Conservation (phyloP, 352 stramenopile genomes). For the Phytophthora hibernalis region DNA sequence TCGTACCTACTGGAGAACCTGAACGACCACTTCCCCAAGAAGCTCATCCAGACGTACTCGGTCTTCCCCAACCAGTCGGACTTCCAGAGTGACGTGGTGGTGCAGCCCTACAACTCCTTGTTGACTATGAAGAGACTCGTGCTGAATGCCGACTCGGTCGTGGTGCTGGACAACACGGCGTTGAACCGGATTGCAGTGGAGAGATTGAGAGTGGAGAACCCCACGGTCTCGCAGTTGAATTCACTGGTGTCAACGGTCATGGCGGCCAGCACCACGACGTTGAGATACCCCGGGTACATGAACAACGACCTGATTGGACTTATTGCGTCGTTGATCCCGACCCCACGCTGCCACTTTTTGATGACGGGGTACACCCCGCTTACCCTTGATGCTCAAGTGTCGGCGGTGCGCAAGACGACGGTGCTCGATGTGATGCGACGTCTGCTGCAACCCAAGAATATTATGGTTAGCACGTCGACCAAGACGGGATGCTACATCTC, state of each 20-base stretch:
- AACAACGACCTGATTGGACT: constrained; percentile 99
- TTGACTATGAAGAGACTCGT: constrained; percentile 98
- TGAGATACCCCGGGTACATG: constrained; percentile 98
- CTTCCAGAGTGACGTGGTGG: constrained; percentile 97
- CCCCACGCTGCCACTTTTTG: constrained; percentile 99
- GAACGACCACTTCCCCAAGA: constrained; percentile 99
- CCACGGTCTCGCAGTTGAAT: constrained; percentile 97
- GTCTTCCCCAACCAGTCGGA: constrained; percentile 98
- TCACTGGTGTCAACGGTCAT: constrained; percentile 99
- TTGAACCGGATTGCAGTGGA: constrained; percentile 97
- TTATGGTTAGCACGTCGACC: constrained; percentile 98
- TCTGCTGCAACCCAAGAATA: constrained; percentile 97
- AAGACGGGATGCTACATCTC: constrained; percentile 99
- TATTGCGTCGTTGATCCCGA: constrained; percentile 98
- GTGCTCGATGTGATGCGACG: constrained; percentile 99
- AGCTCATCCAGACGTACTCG: constrained; percentile 99
- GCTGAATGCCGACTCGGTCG: constrained; percentile 98
- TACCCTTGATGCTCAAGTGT: constrained; percentile 92
- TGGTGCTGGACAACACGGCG: constrained; percentile 99
- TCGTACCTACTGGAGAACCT: constrained; percentile 99
- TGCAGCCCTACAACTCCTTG: constrained; percentile 99
- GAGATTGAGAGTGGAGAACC: constrained; percentile 96
- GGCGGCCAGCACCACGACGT: constrained; percentile 97
- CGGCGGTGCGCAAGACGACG: constrained; percentile 97
- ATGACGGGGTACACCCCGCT: constrained; percentile 99